phyloP scores from a whole-genome alignment of 257 asterid genomes.

The Fraxinus cuspidata region DNA sequence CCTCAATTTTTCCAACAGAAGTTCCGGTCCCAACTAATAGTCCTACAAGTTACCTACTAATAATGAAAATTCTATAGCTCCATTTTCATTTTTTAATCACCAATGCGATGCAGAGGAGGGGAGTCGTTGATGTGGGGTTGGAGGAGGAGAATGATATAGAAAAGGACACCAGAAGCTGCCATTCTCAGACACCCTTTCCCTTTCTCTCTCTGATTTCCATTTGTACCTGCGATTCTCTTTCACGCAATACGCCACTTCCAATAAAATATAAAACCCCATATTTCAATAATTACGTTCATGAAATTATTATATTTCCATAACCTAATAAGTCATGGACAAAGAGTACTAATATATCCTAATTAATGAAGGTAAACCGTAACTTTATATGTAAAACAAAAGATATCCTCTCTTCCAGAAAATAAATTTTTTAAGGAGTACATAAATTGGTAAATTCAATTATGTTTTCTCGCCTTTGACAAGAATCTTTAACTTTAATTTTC shows the following conservation, averaged over 20 bases:
- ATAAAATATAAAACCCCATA: background rate
- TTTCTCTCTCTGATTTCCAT: slow-evolving; percentile 26
- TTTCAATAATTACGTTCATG: slow-evolving; percentile 15
- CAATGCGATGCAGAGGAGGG: background rate
- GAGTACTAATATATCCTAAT: too few relatives aligned
- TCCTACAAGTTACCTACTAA: background rate
- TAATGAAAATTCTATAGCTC: background rate
- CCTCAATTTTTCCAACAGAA: background rate
- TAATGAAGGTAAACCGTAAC: too few relatives aligned
- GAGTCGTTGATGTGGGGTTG: background rate
- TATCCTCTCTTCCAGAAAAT: too few relatives aligned
- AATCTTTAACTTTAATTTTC: too few relatives aligned
- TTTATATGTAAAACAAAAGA: too few relatives aligned
- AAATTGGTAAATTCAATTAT: too few relatives aligned
- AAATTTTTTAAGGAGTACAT: too few relatives aligned
- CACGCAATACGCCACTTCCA: slow-evolving; percentile 22
- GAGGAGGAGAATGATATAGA: slow-evolving; percentile 23
- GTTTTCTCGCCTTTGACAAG: too few relatives aligned
- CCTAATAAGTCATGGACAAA: too few relatives aligned
- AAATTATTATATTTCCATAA: background rate
- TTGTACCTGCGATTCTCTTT: slow-evolving; percentile 16
- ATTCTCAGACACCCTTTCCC: slow-evolving; percentile 27
- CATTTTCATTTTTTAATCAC: background rate
- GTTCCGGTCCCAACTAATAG: background rate
- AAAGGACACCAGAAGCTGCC: slow-evolving; percentile 40